phyloP scores from a whole-genome alignment of 208 protist genomes.

The Acanthamoeba healyi region DNA sequence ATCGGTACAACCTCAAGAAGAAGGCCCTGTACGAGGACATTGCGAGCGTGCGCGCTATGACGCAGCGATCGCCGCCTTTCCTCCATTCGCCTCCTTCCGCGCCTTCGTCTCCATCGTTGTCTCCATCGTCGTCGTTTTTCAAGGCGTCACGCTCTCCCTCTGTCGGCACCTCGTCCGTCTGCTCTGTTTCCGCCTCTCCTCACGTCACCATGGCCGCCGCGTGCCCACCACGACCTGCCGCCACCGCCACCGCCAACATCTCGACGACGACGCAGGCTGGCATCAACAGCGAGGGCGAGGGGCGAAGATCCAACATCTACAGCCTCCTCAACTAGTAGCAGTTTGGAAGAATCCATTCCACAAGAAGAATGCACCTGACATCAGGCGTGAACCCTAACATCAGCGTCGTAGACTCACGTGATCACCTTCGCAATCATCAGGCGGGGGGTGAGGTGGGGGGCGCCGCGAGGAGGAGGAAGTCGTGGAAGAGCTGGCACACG shows the following conservation, averaged over 20 bases:
- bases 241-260: neutral
- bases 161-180: too few species aligned
- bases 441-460: neutral
- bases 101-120: neutral
- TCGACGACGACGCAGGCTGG: neutral
- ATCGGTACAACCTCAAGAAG: conserved; percentile 38
- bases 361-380: neutral
- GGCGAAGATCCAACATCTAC: conserved; percentile 6
- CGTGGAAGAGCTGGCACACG: conserved; percentile 45
- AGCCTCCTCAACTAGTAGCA: neutral
- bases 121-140: neutral
- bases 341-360: neutral
- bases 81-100: neutral
- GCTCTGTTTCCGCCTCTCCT: neutral
- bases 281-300: neutral
- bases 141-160: neutral
- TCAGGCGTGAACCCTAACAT: too few species aligned
- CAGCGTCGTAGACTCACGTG: too few species aligned
- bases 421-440: neutral
- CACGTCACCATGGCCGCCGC: too few species aligned
- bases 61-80: neutral
- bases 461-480: neutral
- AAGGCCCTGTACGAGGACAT: conserved; percentile 45
- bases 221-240: too few species aligned
- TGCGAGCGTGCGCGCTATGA: neutral